phyloP scores from a whole-genome alignment of 1,284 basidiomycete species.

The Trichosporon coremiiforme region DNA sequence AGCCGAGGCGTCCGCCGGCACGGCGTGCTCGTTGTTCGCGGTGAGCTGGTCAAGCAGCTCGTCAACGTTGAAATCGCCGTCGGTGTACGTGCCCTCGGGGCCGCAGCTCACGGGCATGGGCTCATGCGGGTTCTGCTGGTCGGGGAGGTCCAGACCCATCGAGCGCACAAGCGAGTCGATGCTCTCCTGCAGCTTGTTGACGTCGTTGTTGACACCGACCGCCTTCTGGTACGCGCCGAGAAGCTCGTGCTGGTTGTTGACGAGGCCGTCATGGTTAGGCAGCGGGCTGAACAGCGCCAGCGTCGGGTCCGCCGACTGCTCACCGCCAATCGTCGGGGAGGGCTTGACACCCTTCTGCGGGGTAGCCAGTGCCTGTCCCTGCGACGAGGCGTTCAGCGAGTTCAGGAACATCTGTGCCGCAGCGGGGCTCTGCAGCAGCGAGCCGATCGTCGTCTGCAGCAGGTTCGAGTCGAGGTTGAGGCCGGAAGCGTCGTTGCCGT shows the following conservation, averaged over 20 bases:
- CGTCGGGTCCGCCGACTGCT: constrained; percentile 39
- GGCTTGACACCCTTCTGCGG: constrained; percentile 22
- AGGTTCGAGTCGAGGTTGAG: constrained; percentile 56
- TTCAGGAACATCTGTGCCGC: constrained; percentile 72
- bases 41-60: constrained; percentile 47
- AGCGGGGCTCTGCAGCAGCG: constrained; percentile 64
- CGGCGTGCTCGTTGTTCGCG: constrained; percentile 30
- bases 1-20: neutral
- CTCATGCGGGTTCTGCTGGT: constrained; percentile 15
- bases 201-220: constrained; percentile 69
- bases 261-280: constrained; percentile 35
- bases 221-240: constrained; percentile 67
- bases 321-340: constrained; percentile 16
- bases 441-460: constrained; percentile 66
- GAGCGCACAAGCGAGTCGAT: constrained; percentile 73
- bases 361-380: constrained; percentile 45
- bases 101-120: neutral
- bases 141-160: constrained; percentile 63
- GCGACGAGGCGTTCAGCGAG: constrained; percentile 53
- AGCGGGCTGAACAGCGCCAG: constrained; percentile 50
- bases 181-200: constrained; percentile 69
- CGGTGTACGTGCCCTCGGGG: constrained; percentile 29
- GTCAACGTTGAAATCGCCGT: constrained; percentile 50
- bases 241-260: constrained; percentile 52
- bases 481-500: constrained; percentile 25